These are phyloP conservation scores for Leptodontidium sp. DNA, from an alignment of 2,329 filamentous ascomycete genomes.

Conservation along the genomic window DNA sequence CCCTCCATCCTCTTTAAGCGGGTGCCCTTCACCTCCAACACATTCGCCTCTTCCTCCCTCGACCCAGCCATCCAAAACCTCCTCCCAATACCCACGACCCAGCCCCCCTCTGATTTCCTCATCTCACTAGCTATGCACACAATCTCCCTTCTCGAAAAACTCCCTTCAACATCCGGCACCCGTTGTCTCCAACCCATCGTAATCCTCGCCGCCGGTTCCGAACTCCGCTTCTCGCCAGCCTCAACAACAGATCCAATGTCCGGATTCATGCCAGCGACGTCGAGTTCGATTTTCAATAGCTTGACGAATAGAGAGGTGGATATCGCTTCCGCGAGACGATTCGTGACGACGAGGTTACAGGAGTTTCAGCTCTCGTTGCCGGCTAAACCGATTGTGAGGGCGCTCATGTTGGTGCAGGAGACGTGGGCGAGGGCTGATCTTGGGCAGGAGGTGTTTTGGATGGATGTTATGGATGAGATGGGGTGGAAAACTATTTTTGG, in stretches of 20 bases:
- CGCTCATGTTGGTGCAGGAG: slow-evolving; percentile 40
- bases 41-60: slow-evolving; percentile 21
- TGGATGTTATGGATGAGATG: slow-evolving; percentile 42
- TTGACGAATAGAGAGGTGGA: slow-evolving; percentile 42
- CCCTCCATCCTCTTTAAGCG: slow-evolving; percentile 37
- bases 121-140: slow-evolving; percentile 42
- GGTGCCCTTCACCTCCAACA: slow-evolving; percentile 30
- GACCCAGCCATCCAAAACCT: slow-evolving; percentile 18
- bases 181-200: slow-evolving; percentile 44
- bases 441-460: slow-evolving; percentile 41
- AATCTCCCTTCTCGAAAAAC: slow-evolving; percentile 40
- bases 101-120: slow-evolving; percentile 40
- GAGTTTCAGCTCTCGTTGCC: slow-evolving; percentile 42
- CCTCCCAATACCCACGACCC: slow-evolving; percentile 30
- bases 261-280: slow-evolving; percentile 22
- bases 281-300: slow-evolving; percentile 32
- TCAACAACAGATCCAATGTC: slow-evolving; percentile 15
- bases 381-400: slow-evolving; percentile 42
- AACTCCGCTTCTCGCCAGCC: slow-evolving; percentile 38
- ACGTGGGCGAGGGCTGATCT: slow-evolving; percentile 41
- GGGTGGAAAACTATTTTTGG: slow-evolving; percentile 42
- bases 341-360: slow-evolving; percentile 40
- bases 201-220: slow-evolving; percentile 39
- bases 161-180: slow-evolving; percentile 40
- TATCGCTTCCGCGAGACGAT: slow-evolving; percentile 40